A percentile compares a stretch with the other conserved stretches of the same genome.
Evolutionary conservation across 1,284 basidiomycete genomes (phyloP).

Genomic region (Moesziomyces antarcticus): DNA sequence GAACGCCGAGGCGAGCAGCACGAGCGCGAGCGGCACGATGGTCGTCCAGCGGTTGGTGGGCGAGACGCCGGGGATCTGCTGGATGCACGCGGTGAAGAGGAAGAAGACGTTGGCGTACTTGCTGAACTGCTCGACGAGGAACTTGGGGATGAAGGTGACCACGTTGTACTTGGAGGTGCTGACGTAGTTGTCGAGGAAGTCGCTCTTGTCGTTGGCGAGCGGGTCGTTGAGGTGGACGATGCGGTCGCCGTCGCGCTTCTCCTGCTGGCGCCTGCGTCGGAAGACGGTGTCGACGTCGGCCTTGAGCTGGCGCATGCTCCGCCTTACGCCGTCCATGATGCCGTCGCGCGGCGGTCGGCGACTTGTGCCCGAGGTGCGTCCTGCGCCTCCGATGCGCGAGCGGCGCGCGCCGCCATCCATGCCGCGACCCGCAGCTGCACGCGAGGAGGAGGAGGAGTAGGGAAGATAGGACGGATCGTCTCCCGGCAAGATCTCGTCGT

Average conservation of each 20-base stretch:
- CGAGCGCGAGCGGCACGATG: constrained; percentile 88
- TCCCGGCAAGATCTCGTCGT: constrained; percentile 55
- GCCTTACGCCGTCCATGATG: constrained; percentile 46
- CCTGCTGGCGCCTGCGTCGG: constrained; percentile 40
- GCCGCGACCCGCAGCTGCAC: constrained; percentile 1
- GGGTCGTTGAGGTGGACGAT: constrained; percentile 62
- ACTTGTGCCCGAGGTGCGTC: constrained; percentile 25
- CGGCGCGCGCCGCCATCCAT: constrained; percentile 6
- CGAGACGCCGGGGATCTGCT: constrained; percentile 97
- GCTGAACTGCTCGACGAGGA: constrained; percentile 91
- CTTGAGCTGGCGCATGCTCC: constrained; percentile 44
- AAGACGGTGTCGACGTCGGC: constrained; percentile 50
- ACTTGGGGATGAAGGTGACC: constrained; percentile 90
- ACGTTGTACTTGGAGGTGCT: constrained; percentile 96
- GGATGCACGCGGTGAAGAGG: constrained; percentile 96
- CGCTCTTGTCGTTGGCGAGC: constrained; percentile 54
- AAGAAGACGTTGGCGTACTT: constrained; percentile 99
- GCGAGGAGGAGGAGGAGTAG: constrained; percentile 6
- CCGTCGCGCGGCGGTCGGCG: constrained; percentile 47
- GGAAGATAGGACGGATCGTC: constrained; percentile 30
- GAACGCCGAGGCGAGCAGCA: constrained; percentile 92
- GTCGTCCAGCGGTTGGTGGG: constrained; percentile 96
- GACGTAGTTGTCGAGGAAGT: constrained; percentile 77
- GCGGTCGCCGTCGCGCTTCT: constrained; percentile 54
- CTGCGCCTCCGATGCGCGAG: constrained; percentile 14